Evolutionary conservation across 768 basidiomycete species (phyloP), one percentile per base, ranked within the genome.

Genomic region (Suillus plorans): DNA sequence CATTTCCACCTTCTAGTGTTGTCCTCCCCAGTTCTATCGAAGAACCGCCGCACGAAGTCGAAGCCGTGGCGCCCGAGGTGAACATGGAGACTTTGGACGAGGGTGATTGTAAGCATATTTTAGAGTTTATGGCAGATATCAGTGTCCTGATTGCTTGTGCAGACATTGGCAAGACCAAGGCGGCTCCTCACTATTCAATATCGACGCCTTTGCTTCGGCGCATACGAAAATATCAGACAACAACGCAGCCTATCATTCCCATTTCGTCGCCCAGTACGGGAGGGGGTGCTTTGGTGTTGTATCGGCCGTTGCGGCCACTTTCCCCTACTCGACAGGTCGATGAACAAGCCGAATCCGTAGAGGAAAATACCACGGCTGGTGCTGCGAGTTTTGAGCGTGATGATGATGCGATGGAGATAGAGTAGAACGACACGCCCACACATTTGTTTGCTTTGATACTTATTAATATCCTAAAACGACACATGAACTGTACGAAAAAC

Each of bases 71-170:
- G 10, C 82, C 78, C 22, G 89, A 91, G 62, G 78, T 87, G 3
- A 83, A 81, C 55, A 92, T 92, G 90, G 86, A 85, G 66, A 89
- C 87, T 70, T 89, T 89, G 71, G 82, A 85, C 5, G 90, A 89
- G 70, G 87, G 84, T 67, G 85, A 89, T 71, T 79, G 91, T 92
- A 74, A 82, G 70, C 55, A 25, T 25, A 20, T 31, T 42, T 42
- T 10, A 20, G 12, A 31, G 41, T 6, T 4, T 28, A 14, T 31
- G 10, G 13, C 25, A 31, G 39, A 28, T 20, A 31, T 31, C 31
- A 31, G 31, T 7, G 25, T 7, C 12, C 58, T 25, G 28, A 42
- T 25, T 28, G 12, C 3, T 36, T n/a, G 5, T 31, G 28, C 18
- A 42, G 58, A 20, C 41, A 20, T 41, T 5, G 39, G 39, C 25